These are phyloP conservation scores for Fusarium floridanum DNA, from an alignment of 2,329 filamentous ascomycete genomes.

Conservation along the genomic window DNA sequence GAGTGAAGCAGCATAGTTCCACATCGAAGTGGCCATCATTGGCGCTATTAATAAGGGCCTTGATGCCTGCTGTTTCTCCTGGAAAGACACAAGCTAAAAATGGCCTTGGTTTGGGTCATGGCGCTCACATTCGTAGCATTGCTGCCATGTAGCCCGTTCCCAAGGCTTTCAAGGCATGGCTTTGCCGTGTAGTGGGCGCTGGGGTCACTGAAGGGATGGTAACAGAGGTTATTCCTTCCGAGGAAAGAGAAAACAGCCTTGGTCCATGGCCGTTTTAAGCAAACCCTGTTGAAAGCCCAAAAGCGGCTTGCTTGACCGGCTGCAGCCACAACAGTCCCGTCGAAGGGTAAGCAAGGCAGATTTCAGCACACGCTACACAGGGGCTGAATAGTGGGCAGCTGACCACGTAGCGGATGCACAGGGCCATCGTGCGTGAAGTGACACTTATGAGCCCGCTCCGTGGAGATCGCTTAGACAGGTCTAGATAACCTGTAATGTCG, in stretches of 20 bases:
- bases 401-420: not conserved
- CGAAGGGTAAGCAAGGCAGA: no score
- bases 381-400: not conserved
- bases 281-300: not conserved
- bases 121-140: not conserved
- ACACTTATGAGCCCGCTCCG: not conserved
- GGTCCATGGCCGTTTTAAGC: not conserved
- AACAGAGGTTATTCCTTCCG: not conserved
- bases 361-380: not conserved
- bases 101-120: not conserved
- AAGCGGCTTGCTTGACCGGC: not conserved
- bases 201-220: not conserved
- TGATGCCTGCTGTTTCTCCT: not conserved
- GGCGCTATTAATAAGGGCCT: no score
- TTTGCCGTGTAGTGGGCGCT: not conserved
- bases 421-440: not conserved
- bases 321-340: not conserved
- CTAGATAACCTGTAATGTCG: no score
- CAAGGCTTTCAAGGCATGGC: not conserved
- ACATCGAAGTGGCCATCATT: no score
- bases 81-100: not conserved
- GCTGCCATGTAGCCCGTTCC: not conserved
- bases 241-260: not conserved
- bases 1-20: no score
- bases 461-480: no score